phyloP scores from a whole-genome alignment of 148 eudicot genomes.

The Nepenthes mirabilis region DNA sequence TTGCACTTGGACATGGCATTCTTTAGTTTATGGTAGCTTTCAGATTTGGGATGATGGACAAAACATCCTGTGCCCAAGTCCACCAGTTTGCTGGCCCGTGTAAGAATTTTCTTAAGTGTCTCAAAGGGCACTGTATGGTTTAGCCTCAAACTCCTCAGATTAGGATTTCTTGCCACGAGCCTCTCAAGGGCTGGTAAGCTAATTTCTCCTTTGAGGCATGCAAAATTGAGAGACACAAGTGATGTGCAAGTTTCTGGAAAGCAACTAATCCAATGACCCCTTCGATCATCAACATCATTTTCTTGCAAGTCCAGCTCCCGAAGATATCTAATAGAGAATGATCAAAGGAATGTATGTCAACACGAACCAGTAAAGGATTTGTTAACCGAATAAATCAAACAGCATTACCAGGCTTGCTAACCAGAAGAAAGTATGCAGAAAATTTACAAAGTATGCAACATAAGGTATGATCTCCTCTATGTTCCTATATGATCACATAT shows the following conservation, averaged over 20 bases:
- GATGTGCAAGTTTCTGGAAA: background rate
- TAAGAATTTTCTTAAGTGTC: background rate
- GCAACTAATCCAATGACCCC: background rate
- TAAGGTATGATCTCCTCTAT: too few species aligned
- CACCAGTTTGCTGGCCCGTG: background rate
- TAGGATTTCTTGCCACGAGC: background rate
- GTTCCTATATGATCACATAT: too few species aligned
- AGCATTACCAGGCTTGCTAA: too few species aligned
- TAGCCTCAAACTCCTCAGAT: background rate
- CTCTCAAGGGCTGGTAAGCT: background rate
- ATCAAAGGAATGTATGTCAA: too few species aligned
- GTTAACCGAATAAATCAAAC: too few species aligned
- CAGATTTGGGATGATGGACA: background rate
- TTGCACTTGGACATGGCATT: slow-evolving; percentile 37
- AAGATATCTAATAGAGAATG: too few species aligned
- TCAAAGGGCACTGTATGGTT: background rate
- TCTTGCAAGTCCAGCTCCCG: background rate
- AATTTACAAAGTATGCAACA: too few species aligned
- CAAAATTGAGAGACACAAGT: background rate
- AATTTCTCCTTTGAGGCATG: background rate
- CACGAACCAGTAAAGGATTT: too few species aligned
- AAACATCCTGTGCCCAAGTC: background rate
- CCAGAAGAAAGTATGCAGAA: too few species aligned
- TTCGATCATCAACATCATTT: background rate
- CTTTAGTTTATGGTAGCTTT: background rate